These are phyloP conservation scores for Naganishia vishniacii DNA, from an alignment of 768 basidiomycete genomes.

Conservation along the genomic window DNA sequence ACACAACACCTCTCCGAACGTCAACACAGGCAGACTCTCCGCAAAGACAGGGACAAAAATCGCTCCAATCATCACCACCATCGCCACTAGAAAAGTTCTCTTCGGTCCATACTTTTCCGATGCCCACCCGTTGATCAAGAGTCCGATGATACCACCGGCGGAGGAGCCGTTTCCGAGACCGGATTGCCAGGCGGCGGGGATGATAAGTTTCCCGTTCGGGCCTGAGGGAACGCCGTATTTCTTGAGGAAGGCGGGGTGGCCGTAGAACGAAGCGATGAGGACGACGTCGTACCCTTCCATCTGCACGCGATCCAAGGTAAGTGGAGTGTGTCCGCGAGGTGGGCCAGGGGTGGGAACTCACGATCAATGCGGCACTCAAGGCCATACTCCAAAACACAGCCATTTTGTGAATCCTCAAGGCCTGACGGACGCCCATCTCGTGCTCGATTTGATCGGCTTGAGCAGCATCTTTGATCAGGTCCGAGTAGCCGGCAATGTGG, in stretches of 20 bases:
- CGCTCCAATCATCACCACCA: slow-evolving; percentile 31
- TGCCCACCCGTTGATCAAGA: slow-evolving; percentile 29
- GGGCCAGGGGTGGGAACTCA: not conserved
- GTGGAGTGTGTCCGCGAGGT: no score
- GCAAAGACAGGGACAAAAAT: slow-evolving; percentile 37
- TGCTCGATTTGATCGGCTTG: slow-evolving; percentile 42
- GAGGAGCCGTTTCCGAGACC: slow-evolving; percentile 28
- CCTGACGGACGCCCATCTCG: slow-evolving; percentile 37
- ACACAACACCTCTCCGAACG: slow-evolving; percentile 34
- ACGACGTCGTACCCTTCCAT: slow-evolving; percentile 41
- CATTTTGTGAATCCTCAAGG: slow-evolving; percentile 39
- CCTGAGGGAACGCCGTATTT: slow-evolving; percentile 32
- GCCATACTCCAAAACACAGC: slow-evolving; percentile 42
- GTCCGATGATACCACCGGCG: slow-evolving; percentile 32
- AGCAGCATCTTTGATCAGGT: slow-evolving; percentile 43
- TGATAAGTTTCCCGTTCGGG: slow-evolving; percentile 26
- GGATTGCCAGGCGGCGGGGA: slow-evolving; percentile 29
- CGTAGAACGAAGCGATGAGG: slow-evolving; percentile 29
- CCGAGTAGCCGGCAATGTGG: slow-evolving; percentile 28
- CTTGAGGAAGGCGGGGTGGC: slow-evolving; percentile 31
- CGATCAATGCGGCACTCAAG: slow-evolving; percentile 26
- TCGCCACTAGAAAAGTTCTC: slow-evolving; percentile 22
- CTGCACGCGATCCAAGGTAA: not conserved
- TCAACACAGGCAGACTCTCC: slow-evolving; percentile 28
- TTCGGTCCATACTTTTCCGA: slow-evolving; percentile 24